Evolutionary conservation across 306 rosid genomes (phyloP).

Genomic region (Begonia loranthoides): DNA sequence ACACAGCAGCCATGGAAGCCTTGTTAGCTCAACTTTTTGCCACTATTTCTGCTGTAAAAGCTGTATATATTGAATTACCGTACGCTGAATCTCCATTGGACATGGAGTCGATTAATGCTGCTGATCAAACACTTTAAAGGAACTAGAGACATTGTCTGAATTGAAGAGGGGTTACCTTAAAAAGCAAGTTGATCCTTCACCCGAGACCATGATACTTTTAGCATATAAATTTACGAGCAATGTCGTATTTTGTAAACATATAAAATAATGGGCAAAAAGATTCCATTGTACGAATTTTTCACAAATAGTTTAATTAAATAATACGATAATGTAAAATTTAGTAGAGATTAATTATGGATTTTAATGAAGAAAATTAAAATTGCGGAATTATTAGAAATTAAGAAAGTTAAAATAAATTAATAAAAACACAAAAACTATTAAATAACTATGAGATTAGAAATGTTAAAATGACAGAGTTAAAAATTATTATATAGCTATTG

Average conservation of each 20-base stretch:
- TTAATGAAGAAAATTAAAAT: no score
- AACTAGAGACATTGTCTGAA: constrained; percentile 67
- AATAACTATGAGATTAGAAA: no score
- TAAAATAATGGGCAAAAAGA: constrained; percentile 49
- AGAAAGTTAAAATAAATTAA: no score
- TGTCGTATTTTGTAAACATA: constrained; percentile 53
- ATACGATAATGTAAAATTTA: no score
- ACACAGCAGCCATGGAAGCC: constrained; percentile 45
- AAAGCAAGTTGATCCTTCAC: constrained; percentile 58
- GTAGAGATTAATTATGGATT: no score
- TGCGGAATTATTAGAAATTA: no score
- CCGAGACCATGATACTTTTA: constrained; percentile 25
- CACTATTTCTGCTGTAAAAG: constrained; percentile 50
- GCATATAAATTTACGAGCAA: constrained; percentile 73
- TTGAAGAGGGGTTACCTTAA: constrained; percentile 61
- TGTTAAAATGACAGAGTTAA: no score
- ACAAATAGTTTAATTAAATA: no score
- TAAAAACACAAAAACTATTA: no score
- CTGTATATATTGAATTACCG: constrained; percentile 71
- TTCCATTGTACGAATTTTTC: no score
- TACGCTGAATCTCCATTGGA: constrained; percentile 64
- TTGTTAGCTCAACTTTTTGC: constrained; percentile 62
- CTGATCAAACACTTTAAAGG: constrained; percentile 43
- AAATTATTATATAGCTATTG: no score
- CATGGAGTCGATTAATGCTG: constrained; percentile 56